Conservation (phyloP, 768 basidiomycete species). For the Naganishia kalamii region DNA sequence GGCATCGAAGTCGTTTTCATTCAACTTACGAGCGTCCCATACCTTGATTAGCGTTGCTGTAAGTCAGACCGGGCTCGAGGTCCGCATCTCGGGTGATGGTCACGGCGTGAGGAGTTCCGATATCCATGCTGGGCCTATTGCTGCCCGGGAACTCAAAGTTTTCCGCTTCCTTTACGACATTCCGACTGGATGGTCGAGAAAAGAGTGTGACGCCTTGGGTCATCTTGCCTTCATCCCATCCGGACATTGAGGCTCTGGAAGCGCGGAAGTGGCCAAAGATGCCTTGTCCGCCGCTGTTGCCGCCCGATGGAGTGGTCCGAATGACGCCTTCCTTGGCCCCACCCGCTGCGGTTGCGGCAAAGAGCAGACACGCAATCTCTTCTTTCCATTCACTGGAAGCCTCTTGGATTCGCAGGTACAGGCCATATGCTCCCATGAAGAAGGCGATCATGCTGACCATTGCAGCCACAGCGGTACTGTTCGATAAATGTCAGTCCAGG, state of each 20-base stretch:
- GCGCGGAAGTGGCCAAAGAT: conserved; percentile 25
- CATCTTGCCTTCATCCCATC: conserved; percentile 1
- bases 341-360: conserved; percentile 1
- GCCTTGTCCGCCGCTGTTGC: conserved; percentile 11
- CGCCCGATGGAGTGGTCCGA: neutral
- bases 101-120: neutral
- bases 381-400: conserved; percentile 20
- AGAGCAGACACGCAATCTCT: neutral
- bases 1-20: neutral
- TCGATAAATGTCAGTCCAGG: neutral
- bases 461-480: conserved; percentile 20
- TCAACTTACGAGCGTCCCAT: neutral
- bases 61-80: neutral
- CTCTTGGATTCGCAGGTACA: conserved; percentile 20
- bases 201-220: conserved; percentile 1
- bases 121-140: neutral
- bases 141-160: neutral
- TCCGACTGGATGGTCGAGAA: neutral
- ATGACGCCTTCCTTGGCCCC: neutral
- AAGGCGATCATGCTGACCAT: conserved; percentile 17
- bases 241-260: conserved; percentile 10
- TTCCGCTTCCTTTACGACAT: neutral
- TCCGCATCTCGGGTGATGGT: conserved; percentile 3
- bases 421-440: conserved; percentile 9
- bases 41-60: neutral